Evolutionary conservation across 805 yeast genomes (phyloP).

Genomic region (Saccharomycopsis amapae): DNA sequence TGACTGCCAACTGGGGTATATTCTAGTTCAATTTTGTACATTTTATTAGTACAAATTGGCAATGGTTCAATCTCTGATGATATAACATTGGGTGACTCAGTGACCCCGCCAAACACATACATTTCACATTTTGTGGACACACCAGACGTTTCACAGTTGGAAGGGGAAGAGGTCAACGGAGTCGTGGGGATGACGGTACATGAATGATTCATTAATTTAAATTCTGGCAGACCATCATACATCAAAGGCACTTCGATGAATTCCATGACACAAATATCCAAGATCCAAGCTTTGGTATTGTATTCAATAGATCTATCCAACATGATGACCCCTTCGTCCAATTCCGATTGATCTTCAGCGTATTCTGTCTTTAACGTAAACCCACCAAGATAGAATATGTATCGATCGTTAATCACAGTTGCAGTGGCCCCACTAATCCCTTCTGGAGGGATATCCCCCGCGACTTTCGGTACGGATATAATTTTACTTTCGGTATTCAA

Average conservation of each 20-base stretch:
- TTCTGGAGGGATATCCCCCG: constrained; percentile 41
- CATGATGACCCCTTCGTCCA: constrained; percentile 30
- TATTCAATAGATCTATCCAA: constrained; percentile 38
- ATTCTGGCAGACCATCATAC: constrained; percentile 2
- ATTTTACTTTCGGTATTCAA: constrained; percentile 36
- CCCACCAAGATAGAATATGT: constrained; percentile 66
- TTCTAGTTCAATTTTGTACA: no score
- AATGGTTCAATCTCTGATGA: no score
- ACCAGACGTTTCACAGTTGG: no score
- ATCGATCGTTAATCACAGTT: constrained; percentile 47
- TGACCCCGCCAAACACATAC: no score
- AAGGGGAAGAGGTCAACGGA: no score
- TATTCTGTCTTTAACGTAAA: constrained; percentile 38
- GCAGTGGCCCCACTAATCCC: constrained; percentile 38
- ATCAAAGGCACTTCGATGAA: constrained; percentile 34
- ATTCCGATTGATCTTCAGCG: constrained; percentile 20
- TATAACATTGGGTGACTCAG: no score
- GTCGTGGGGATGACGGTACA: no score
- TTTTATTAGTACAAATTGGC: no score
- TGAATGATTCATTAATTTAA: no score
- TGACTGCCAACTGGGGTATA: no score
- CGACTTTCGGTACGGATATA: constrained; percentile 26
- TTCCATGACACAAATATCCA: constrained; percentile 43
- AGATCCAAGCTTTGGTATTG: constrained; percentile 50
- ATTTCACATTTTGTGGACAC: no score